Evolutionary conservation across 2,329 filamentous ascomycete genomes (phyloP), one percentile per base, ranked within the genome.

Genomic region (Stagonosporopsis vannaccii): DNA sequence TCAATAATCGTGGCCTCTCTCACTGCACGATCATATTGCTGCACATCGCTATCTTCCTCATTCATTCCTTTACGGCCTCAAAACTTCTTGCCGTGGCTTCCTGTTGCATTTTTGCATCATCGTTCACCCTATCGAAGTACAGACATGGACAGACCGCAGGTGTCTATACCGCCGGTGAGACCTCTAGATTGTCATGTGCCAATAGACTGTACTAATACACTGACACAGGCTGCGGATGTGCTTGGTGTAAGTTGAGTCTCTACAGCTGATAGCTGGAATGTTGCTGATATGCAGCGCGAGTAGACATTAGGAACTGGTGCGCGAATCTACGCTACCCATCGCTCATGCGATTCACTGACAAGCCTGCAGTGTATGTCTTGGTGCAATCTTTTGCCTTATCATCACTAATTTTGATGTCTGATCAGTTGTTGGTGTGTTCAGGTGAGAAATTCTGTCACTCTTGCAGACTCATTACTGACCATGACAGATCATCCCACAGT

Each of bases 351-450:
- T 22, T 15, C 43, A 41, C 65, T 70, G 58, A 69, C 54, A 48
- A 25, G 12, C 41, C n/a, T 20, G 28, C 47, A 70, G 66, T 71
- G 70, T 71, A 68, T 43, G 62, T 51, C 25, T 30, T 25, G 23
- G 15, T 23, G 37, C 20, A 19, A 9, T 13, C 32, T 4, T 4
- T 9, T 36, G n/a, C 32, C 40, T 6, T 32, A 12, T 4, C 36
- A n/a, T 48, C 46, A 52, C 67, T 73, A 66, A 70, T 56, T 20
- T 15, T 17, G 9, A 23, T 13, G 25, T 19, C 44, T 37, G 49
- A 6, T 22, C 60, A 78, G 76, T 22, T 78, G 75, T 51, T 78
- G 76, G 76, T 78, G 76, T 66, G 62, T 78, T 61, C 76, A 78
- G 68, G 75, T 77, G 67, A 58, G 52, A 20, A 9, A 17, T 11